Base-by-base conservation (phyloP, 2,329 filamentous ascomycete species). In the Dryadomyces quercus-mongolicae region DNA sequence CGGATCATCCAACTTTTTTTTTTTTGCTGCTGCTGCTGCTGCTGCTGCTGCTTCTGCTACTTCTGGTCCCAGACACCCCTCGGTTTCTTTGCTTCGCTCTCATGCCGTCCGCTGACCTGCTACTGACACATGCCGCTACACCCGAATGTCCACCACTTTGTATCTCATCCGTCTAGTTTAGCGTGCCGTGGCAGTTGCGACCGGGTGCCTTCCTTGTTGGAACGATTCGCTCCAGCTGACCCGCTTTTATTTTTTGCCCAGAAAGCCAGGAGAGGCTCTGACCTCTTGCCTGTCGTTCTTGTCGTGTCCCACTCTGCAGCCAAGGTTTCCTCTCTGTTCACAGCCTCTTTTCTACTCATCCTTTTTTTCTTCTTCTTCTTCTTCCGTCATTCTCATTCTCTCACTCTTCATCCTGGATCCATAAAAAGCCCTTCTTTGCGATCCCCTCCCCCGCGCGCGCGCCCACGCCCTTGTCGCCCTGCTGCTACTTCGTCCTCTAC, bases 1-100 rank as follows among this genome's bases (percentile, higher is more conserved):
- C 59, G 59, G 60, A 59, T 58, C 58, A 15, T 52, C 31, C 9
- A 4, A 16, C 52, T 54, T 55, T 53, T 55, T 51, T 31, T 48
- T 44, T 46, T 42, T 49, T 12, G 22, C 18, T 40, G 3, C 13
- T 16, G 2, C 25, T 46, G 7, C 20, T 46, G 7, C 16, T 18
- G 6, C 6, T 34, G 3, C 10, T 44, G 22, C 31, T 22, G 43
- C 21, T 6, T 15, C 18, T 45, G n/a, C n/a, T 13, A 18, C 45
- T n/a, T n/a, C 34, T 40, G 18, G n/a, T n/a, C n/a, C n/a, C n/a
- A n/a, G n/a, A n/a, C n/a, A n/a, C n/a, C n/a, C 25, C n/a, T 13
- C 36, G 20, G 6, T 22, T 21, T 43, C 16, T 20, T 46, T 16
- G 3, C 15, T 12, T n/a, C 18, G 18, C 21, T 22, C n/a, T 18